Percentiles rank a stretch among this genome's conserved stretches.
Conservation (phyloP, 805 yeast genomes). For the Pichia occidentalis region DNA sequence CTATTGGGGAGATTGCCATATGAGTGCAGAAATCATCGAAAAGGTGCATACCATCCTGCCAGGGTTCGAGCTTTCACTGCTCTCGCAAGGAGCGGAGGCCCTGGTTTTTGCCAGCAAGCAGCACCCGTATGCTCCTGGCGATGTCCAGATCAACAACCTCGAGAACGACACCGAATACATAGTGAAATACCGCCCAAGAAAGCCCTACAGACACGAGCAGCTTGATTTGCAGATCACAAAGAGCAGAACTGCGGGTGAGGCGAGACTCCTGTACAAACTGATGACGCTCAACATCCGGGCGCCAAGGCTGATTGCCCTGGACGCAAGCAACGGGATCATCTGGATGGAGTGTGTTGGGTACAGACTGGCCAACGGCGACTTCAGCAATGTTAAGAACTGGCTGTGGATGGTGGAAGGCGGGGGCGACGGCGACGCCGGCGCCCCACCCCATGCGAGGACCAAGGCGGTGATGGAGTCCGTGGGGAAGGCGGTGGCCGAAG, state of each 20-base stretch:
- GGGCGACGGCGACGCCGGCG: conserved; percentile 17
- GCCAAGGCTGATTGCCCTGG: conserved; percentile 72
- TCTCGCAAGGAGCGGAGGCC: conserved; percentile 93
- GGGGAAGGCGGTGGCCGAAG: conserved; percentile 60
- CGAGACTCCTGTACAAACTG: conserved; percentile 61
- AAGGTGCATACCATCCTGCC: conserved; percentile 39
- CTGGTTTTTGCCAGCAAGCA: conserved; percentile 54
- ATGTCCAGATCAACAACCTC: conserved; percentile 21
- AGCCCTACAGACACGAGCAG: conserved; percentile 82
- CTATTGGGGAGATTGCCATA: too few relatives aligned
- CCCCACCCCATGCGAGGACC: conserved; percentile 19
- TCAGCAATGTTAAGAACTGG: conserved; percentile 66
- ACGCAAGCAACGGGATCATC: conserved; percentile 68
- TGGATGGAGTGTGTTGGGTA: conserved; percentile 84
- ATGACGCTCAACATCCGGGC: conserved; percentile 51
- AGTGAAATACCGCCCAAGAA: conserved; percentile 80
- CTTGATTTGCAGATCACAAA: conserved; percentile 73
- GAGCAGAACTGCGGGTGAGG: conserved; percentile 78
- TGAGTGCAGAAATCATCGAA: conserved; percentile 50
- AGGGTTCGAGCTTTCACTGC: conserved; percentile 42
- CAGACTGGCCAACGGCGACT: conserved; percentile 40
- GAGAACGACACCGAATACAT: conserved; percentile 39
- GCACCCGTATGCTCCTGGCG: conserved; percentile 59
- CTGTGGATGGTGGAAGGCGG: conserved; percentile 57
- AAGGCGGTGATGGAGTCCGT: conserved; percentile 39